Conservation (phyloP, 2,329 filamentous ascomycete species). For the Xylaria digitata region DNA sequence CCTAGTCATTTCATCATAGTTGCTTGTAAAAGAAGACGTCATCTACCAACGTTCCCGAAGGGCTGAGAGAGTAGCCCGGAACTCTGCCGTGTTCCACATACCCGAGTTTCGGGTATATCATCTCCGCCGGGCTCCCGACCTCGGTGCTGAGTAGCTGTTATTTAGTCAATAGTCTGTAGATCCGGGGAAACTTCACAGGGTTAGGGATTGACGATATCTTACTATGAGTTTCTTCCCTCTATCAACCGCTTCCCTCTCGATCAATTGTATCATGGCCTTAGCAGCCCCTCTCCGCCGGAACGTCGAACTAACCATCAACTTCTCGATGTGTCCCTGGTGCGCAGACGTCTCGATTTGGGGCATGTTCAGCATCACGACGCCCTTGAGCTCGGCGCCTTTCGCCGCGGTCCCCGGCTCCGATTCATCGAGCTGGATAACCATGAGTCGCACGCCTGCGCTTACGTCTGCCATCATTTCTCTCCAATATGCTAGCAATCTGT, state of each 20-base stretch:
- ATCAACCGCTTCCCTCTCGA: constrained; percentile 65
- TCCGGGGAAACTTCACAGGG: neutral
- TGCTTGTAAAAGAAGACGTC: constrained; percentile 71
- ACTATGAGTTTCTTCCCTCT: constrained; percentile 65
- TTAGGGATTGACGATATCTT: neutral
- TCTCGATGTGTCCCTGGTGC: constrained; percentile 66
- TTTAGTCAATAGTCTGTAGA: neutral
- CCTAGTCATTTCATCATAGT: constrained; percentile 46
- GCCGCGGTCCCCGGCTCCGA: constrained; percentile 50
- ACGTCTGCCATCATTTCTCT: constrained; percentile 16
- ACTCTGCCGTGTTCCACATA: constrained; percentile 67
- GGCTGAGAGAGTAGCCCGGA: constrained; percentile 64
- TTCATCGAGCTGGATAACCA: constrained; percentile 62
- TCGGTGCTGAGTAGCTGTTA: constrained; percentile 64
- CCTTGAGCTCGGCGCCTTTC: constrained; percentile 55
- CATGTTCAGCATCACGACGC: constrained; percentile 66
- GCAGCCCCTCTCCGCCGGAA: constrained; percentile 65
- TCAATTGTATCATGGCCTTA: constrained; percentile 60
- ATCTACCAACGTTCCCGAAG: constrained; percentile 60
- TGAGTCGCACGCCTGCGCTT: constrained; percentile 57
- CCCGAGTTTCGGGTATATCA: constrained; percentile 66
- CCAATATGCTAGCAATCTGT: constrained; percentile 24
- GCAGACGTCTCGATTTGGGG: constrained; percentile 66
- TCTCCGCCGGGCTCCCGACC: constrained; percentile 63
- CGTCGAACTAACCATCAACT: constrained; percentile 65